These are phyloP conservation scores for Phylloporus sp. DNA, from an alignment of 768 basidiomycete genomes.

Conservation along the genomic window DNA sequence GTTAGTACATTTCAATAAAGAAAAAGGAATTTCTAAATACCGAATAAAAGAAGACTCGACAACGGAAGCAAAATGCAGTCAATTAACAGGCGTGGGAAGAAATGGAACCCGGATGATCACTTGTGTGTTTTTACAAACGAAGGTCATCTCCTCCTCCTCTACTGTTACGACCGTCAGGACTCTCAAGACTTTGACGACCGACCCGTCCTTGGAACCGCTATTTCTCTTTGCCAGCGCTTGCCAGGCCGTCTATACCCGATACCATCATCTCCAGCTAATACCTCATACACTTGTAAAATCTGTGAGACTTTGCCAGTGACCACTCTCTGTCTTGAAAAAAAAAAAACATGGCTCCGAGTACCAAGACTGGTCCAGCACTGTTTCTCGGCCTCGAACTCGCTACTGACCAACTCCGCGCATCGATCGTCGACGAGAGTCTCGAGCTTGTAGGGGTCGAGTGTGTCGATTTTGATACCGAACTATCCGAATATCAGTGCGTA, in stretches of 20 bases:
- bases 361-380: slow-evolving; percentile 46
- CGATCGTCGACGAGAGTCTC: slow-evolving; percentile 77
- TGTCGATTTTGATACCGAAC: slow-evolving; percentile 78
- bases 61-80: neutral
- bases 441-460: slow-evolving; percentile 80
- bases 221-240: slow-evolving; percentile 10
- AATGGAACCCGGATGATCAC: slow-evolving; percentile 14
- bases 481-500: slow-evolving; percentile 79
- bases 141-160: slow-evolving; percentile 9
- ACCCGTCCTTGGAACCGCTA: slow-evolving; percentile 2
- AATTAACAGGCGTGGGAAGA: slow-evolving; percentile 28
- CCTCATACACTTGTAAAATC: slow-evolving; percentile 5
- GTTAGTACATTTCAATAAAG: neutral
- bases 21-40: too few species aligned
- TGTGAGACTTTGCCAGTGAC: slow-evolving; percentile 2
- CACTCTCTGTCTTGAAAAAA: slow-evolving; percentile 7
- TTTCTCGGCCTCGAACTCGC: slow-evolving; percentile 87
- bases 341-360: slow-evolving; percentile 31
- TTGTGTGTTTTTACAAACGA: slow-evolving; percentile 6
- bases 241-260: slow-evolving; percentile 28
- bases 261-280: slow-evolving; percentile 24
- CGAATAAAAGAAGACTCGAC: too few species aligned
- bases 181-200: slow-evolving; percentile 18
- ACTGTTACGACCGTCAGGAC: slow-evolving; percentile 23
- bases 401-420: slow-evolving; percentile 78